These are phyloP conservation scores for Aspergillus sp. DNA, from an alignment of 2,329 filamentous ascomycete species.

Conservation along the genomic window DNA sequence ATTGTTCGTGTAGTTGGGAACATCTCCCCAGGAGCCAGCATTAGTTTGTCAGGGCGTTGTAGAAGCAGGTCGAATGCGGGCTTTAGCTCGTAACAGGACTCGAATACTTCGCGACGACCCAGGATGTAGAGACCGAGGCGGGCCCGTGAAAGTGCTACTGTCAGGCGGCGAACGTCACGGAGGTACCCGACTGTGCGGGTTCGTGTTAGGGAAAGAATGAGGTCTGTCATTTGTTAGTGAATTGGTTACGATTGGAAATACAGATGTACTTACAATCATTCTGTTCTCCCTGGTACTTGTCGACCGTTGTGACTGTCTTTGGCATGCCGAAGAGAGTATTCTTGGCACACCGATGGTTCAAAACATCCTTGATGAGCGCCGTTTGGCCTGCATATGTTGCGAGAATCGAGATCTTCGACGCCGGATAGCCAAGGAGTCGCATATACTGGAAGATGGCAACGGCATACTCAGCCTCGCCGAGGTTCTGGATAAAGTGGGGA, in stretches of 20 bases:
- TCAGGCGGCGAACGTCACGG: constrained; percentile 88
- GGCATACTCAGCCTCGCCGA: constrained; percentile 95
- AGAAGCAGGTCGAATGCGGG: constrained; percentile 83
- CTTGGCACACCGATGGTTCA: constrained; percentile 79
- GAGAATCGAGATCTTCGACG: constrained; percentile 80
- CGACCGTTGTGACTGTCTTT: constrained; percentile 88
- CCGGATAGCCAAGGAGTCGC: constrained; percentile 91
- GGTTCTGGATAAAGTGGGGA: constrained; percentile 93
- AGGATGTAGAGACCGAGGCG: constrained; percentile 90
- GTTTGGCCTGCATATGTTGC: constrained; percentile 93
- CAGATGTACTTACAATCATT: constrained; percentile 79
- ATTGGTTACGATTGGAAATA: background rate
- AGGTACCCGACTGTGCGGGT: constrained; percentile 90
- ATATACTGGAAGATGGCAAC: constrained; percentile 97
- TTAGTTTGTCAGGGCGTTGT: constrained; percentile 77
- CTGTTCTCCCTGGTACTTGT: constrained; percentile 99
- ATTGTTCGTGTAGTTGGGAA: constrained; percentile 68
- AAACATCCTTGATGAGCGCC: constrained; percentile 84
- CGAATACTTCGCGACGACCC: constrained; percentile 85
- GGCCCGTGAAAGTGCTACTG: constrained; percentile 90
- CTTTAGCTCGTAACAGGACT: constrained; percentile 83
- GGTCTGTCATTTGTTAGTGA: constrained; percentile 60
- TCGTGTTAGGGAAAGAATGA: constrained; percentile 90
- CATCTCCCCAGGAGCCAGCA: constrained; percentile 83
- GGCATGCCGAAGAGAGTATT: constrained; percentile 88